Conservation (phyloP, 345 rosid genomes). For the Anacardium occidentale region DNA sequence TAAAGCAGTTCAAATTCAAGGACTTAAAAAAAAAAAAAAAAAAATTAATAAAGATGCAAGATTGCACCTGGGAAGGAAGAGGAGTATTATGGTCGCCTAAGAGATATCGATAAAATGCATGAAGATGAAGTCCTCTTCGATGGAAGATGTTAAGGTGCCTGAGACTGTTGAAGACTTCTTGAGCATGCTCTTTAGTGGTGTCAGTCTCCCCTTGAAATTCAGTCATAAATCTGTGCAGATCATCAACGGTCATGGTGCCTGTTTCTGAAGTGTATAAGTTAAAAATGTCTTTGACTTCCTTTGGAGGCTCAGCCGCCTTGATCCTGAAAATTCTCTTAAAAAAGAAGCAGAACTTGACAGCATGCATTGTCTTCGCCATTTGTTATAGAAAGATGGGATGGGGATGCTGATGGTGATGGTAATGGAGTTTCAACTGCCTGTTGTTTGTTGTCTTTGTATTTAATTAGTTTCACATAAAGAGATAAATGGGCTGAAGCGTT, state of each 20-base stretch:
- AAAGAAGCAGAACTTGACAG: constrained; percentile 49
- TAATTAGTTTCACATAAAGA: neutral
- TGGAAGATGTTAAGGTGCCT: constrained; percentile 53
- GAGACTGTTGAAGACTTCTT: constrained; percentile 45
- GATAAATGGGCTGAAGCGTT: neutral
- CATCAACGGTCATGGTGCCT: constrained; percentile 40
- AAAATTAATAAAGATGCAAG: neutral
- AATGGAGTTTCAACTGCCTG: neutral
- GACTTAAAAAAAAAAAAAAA: too few species aligned
- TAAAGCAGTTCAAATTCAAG: neutral
- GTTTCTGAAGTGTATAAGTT: constrained; percentile 32
- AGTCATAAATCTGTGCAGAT: constrained; percentile 43
- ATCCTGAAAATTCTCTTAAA: constrained; percentile 50
- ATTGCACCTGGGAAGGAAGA: constrained; percentile 33
- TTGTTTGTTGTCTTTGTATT: neutral
- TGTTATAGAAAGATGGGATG: neutral
- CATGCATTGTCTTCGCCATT: constrained; percentile 18
- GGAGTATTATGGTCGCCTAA: constrained; percentile 45
- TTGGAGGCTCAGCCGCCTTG: constrained; percentile 41
- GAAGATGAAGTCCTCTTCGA: constrained; percentile 45
- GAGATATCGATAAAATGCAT: constrained; percentile 57
- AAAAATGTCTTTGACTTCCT: constrained; percentile 35
- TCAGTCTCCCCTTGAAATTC: constrained; percentile 37
- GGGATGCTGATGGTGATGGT: neutral
- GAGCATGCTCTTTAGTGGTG: constrained; percentile 46